Conservation (phyloP, 306 rosid species). For the Arachis stenosperma region DNA sequence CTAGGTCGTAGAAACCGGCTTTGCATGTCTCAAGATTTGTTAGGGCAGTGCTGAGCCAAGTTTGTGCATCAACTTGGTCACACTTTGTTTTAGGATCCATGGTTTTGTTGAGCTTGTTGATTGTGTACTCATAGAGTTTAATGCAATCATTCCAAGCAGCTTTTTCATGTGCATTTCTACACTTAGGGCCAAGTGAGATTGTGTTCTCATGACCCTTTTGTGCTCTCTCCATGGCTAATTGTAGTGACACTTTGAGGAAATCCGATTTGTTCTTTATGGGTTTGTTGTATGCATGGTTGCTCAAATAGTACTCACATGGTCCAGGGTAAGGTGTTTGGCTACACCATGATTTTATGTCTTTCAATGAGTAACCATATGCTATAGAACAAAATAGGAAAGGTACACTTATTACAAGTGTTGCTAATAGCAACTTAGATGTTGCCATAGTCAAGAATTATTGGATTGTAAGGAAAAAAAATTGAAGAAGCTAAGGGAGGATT, state of each 20-base stretch:
- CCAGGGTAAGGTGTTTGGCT: slow-evolving; percentile 82
- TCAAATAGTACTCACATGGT: slow-evolving; percentile 68
- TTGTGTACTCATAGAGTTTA: slow-evolving; percentile 61
- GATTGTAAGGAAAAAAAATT: neutral
- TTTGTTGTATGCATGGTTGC: slow-evolving; percentile 30
- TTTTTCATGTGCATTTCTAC: slow-evolving; percentile 45
- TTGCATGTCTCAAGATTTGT: slow-evolving; percentile 81
- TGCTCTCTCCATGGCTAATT: slow-evolving; percentile 60
- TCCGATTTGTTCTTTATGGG: slow-evolving; percentile 64
- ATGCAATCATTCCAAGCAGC: slow-evolving; percentile 78
- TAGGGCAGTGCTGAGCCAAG: slow-evolving; percentile 79
- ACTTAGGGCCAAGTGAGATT: slow-evolving; percentile 53
- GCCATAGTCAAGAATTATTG: slow-evolving; percentile 32
- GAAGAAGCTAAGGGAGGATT: slow-evolving; percentile 3
- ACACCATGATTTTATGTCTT: slow-evolving; percentile 65
- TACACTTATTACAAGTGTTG: slow-evolving; percentile 20
- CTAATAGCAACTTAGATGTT: neutral
- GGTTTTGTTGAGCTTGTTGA: slow-evolving; percentile 57
- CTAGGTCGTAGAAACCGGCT: slow-evolving; percentile 61
- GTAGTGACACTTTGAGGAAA: slow-evolving; percentile 55
- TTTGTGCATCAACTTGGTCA: slow-evolving; percentile 56
- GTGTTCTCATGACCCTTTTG: slow-evolving; percentile 43
- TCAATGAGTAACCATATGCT: slow-evolving; percentile 31
- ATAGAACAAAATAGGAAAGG: slow-evolving; percentile 38
- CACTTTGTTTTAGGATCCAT: slow-evolving; percentile 29